Percentiles rank a stretch among this genome's conserved stretches.
phyloP scores from a whole-genome alignment of 129 eudicot species.

The Chrysanthemum seticuspe region DNA sequence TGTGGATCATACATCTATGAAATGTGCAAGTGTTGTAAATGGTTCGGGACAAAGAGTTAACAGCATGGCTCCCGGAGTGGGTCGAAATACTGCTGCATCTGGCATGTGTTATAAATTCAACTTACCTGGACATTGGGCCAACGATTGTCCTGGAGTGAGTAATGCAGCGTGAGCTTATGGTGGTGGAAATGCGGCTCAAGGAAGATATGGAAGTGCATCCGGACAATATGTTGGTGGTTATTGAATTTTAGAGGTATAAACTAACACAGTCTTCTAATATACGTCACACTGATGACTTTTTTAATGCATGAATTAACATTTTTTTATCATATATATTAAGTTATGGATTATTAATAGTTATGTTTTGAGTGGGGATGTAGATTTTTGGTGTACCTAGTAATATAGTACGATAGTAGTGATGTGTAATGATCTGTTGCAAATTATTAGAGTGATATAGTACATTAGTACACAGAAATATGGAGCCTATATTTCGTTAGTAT shows the following conservation, averaged over 20 bases:
- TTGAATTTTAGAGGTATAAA: slow-evolving; percentile 30
- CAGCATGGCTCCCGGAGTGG: slow-evolving; percentile 27
- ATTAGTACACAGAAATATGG: no score
- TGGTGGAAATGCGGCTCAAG: slow-evolving; percentile 37
- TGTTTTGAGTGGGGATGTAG: no score
- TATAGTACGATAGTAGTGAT: no score
- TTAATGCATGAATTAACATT: no score
- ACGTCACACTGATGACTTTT: no score
- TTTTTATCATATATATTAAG: no score
- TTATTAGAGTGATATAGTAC: no score
- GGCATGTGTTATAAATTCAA: slow-evolving; percentile 67
- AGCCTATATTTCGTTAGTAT: no score
- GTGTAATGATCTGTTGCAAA: no score
- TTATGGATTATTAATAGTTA: no score
- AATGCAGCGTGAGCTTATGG: slow-evolving; percentile 43
- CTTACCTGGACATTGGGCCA: slow-evolving; percentile 83
- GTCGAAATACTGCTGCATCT: slow-evolving; percentile 23
- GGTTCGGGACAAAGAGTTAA: slow-evolving; percentile 38
- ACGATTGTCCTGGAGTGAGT: slow-evolving; percentile 52
- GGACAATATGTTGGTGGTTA: slow-evolving; percentile 58
- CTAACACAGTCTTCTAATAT: background rate
- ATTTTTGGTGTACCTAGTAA: no score
- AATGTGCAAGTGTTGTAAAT: slow-evolving; percentile 58
- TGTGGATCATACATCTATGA: slow-evolving; percentile 50
- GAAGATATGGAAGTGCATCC: slow-evolving; percentile 53